Base-by-base conservation (phyloP, 1,284 basidiomycete genomes). In the Melampsora americana region DNA sequence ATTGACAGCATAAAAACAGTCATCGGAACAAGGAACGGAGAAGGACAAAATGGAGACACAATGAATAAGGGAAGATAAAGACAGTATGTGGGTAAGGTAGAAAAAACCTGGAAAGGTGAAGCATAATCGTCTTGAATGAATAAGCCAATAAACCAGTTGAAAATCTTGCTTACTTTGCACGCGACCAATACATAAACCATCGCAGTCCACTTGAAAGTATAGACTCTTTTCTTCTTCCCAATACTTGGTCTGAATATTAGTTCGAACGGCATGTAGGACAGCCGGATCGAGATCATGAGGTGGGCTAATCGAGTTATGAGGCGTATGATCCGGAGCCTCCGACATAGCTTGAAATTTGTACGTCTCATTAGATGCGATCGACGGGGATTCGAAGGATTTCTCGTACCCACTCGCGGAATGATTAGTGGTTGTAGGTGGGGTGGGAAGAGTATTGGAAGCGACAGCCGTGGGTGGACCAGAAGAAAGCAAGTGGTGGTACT, bases 161-260 rank as follows among this genome's bases (percentile, higher is more conserved):
- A 35, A 1, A 32, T 20, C 4, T 12, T 26, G 48, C 73, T 67
- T 18, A 75, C 73, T 59, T 48, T 68, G 46, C 0, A 75, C 53
- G 53, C 73, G 65, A 9, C 73, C 66, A n/a, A 75, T 53, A 14
- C 53, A 59, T 0, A 68, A 44, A 48, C 66, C 66, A 35, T 62
- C 60, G 26, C 42, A n/a, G 16, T 44, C 66, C 9, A 75, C 50
- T 65, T 75, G 73, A 46, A 66, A 75, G 32, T 75, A 75, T 7
- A 50, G 59, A 23, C 53, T 68, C 12, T 59, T 50, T 35, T 68
- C 66, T 61, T 75, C 73, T 42, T 75, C 73, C 73, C 73, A 75
- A 30, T 68, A 42, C 35, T 75, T 75, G 16, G 68, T 59, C 35
- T 75, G 65, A 64, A 75, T 59, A 28, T 62, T 39, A 11, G 64